Evolutionary conservation across 139 green algal species (phyloP), one percentile per base, ranked within the genome.

Genomic region (Tetradesmus lagerheimii): DNA sequence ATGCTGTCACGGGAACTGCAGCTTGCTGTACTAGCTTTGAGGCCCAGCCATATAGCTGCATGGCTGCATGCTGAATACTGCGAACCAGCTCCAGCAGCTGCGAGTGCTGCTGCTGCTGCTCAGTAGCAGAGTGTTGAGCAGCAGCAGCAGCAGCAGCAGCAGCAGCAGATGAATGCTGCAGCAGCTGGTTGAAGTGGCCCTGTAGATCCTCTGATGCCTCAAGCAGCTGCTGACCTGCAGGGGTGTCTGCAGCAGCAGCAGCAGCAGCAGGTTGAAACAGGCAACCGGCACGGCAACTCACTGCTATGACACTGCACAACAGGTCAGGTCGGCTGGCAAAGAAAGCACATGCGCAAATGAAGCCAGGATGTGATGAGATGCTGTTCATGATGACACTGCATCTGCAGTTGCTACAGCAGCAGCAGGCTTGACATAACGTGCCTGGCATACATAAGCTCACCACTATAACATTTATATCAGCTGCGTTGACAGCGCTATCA

Each of bases 231-330:
- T 87, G 81, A 2, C 34, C 81, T 29, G 53, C 81, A 45, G 81
- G 81, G 29, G 53, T 77, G 35, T 87, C 81, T 87, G 81, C 53
- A 87, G 75, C 34, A 87, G 50, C 50, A 77, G 45, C 80, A 86
- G 45, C n/a, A 62, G 18, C 81, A 71, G 43, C 45, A 71, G 38
- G n/a, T n/a, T n/a, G n/a, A n/a, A n/a, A n/a, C n/a, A n/a, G n/a
- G n/a, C n/a, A n/a, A n/a, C n/a, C n/a, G n/a, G n/a, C n/a, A n/a
- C n/a, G n/a, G n/a, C n/a, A n/a, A n/a, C n/a, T n/a, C n/a, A n/a
- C n/a, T n/a, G n/a, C n/a, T n/a, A n/a, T n/a, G n/a, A n/a, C n/a
- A n/a, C n/a, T n/a, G n/a, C n/a, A n/a, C n/a, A n/a, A n/a, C n/a
- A n/a, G n/a, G n/a, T n/a, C n/a, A n/a, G n/a, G n/a, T n/a, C n/a